phyloP scores from a whole-genome alignment of 1,139 yeast species.

The Pichia norvegensis region DNA sequence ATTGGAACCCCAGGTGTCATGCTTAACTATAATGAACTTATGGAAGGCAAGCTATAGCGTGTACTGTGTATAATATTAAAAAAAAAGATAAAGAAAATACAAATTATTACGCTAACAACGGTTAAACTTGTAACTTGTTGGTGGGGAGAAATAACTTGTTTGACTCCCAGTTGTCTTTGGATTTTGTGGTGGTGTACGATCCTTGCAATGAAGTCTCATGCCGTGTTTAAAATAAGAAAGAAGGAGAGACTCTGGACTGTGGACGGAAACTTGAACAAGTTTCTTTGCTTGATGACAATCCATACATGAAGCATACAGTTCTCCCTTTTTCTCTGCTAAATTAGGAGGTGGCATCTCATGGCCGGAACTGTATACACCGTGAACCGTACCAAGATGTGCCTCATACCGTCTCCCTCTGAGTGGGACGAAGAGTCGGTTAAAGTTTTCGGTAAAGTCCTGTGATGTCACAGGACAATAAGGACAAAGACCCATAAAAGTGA shows the following conservation, averaged over 20 bases:
- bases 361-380: conserved; percentile 27
- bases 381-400: conserved; percentile 26
- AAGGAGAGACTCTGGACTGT: background rate
- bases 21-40: conserved; percentile 6
- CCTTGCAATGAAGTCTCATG: background rate
- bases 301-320: conserved; percentile 1
- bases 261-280: background rate
- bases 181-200: background rate
- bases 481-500: conserved; percentile 19
- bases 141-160: background rate
- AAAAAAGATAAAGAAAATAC: background rate
- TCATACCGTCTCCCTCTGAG: conserved; percentile 23
- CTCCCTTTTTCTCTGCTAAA: conserved; percentile 11
- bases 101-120: background rate
- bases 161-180: background rate
- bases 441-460: background rate
- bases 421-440: conserved; percentile 8
- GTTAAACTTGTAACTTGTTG: background rate
- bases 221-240: conserved; percentile 5
- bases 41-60: conserved; percentile 3
- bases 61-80: background rate
- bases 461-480: conserved; percentile 21
- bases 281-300: conserved; percentile 2
- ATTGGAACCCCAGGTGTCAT: conserved; percentile 14
- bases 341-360: conserved; percentile 21